Evolutionary conservation across 768 basidiomycete genomes (phyloP).

Genomic region (Boletus vinaceobasis): DNA sequence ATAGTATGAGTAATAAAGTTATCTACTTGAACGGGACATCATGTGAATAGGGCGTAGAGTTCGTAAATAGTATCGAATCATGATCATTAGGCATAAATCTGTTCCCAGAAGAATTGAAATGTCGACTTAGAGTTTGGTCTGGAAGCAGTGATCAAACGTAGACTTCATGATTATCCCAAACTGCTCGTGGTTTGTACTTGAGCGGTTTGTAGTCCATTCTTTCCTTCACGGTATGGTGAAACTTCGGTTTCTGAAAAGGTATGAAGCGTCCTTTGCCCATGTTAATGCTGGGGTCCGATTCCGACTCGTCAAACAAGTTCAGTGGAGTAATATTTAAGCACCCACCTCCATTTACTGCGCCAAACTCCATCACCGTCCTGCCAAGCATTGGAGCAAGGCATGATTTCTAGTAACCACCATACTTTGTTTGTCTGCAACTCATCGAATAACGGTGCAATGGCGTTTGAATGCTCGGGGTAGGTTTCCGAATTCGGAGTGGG

Average conservation of each 20-base stretch:
- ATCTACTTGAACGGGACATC: neutral
- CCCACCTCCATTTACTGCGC: slow-evolving; percentile 56
- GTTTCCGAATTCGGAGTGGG: neutral
- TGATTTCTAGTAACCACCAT: slow-evolving; percentile 76
- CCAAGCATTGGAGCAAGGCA: slow-evolving; percentile 52
- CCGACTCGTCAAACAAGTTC: neutral
- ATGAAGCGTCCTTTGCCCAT: slow-evolving; percentile 58
- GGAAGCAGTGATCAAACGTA: slow-evolving; percentile 36
- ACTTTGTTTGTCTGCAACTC: slow-evolving; percentile 37
- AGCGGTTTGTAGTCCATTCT: slow-evolving; percentile 48
- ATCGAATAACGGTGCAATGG: slow-evolving; percentile 55
- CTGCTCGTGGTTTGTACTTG: slow-evolving; percentile 58
- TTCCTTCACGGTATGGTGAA: slow-evolving; percentile 62
- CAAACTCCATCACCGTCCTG: slow-evolving; percentile 56
- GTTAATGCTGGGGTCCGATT: slow-evolving; percentile 32
- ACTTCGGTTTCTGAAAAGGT: slow-evolving; percentile 42
- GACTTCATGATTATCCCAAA: slow-evolving; percentile 41
- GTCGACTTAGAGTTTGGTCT: neutral
- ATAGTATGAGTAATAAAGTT: neutral
- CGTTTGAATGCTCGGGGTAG: slow-evolving; percentile 22
- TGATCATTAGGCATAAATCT: neutral
- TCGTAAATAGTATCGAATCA: neutral
- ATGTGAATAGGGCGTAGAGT: neutral
- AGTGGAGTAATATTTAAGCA: neutral
- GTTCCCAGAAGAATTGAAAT: neutral